These are phyloP conservation scores for Leccinum uliginosum DNA, from an alignment of 768 basidiomycete species.

Conservation along the genomic window DNA sequence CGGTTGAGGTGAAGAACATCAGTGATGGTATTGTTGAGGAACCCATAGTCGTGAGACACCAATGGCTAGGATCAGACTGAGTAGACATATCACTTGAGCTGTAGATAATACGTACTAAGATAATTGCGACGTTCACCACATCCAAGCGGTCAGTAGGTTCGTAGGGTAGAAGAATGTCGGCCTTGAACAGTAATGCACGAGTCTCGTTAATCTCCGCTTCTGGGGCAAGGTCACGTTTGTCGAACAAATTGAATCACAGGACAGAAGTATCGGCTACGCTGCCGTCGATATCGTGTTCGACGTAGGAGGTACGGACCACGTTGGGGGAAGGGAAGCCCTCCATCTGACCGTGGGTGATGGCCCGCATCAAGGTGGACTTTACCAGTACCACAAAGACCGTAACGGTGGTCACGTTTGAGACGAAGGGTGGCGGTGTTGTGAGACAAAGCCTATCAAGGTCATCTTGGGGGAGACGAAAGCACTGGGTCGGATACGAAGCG, in stretches of 20 bases:
- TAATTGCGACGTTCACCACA: constrained; percentile 93
- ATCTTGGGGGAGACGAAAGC: too few relatives aligned
- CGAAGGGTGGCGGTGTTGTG: constrained; percentile 79
- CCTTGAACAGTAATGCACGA: constrained; percentile 96
- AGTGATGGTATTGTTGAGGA: constrained; percentile 98
- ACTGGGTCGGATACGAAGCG: too few relatives aligned
- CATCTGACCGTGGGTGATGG: constrained; percentile 92
- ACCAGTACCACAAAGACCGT: constrained; percentile 97
- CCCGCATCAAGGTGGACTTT: constrained; percentile 94
- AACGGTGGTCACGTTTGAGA: constrained; percentile 97
- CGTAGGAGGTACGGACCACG: constrained; percentile 98
- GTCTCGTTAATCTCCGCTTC: constrained; percentile 74
- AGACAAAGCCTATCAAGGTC: too few relatives aligned
- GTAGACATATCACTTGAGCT: not conserved
- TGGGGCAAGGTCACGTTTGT: constrained; percentile 73
- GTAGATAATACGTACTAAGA: constrained; percentile 56
- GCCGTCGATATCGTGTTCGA: constrained; percentile 98
- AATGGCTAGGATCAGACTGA: constrained; percentile 53
- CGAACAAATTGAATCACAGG: constrained; percentile 79
- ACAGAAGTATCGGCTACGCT: constrained; percentile 90
- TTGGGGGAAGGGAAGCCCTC: constrained; percentile 98
- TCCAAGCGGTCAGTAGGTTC: constrained; percentile 98
- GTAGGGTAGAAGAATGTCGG: constrained; percentile 93
- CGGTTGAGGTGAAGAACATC: constrained; percentile 97
- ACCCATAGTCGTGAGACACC: constrained; percentile 96